These are phyloP conservation scores for Saprolegnia diclina DNA, from an alignment of 352 stramenopile genomes.

Conservation along the genomic window DNA sequence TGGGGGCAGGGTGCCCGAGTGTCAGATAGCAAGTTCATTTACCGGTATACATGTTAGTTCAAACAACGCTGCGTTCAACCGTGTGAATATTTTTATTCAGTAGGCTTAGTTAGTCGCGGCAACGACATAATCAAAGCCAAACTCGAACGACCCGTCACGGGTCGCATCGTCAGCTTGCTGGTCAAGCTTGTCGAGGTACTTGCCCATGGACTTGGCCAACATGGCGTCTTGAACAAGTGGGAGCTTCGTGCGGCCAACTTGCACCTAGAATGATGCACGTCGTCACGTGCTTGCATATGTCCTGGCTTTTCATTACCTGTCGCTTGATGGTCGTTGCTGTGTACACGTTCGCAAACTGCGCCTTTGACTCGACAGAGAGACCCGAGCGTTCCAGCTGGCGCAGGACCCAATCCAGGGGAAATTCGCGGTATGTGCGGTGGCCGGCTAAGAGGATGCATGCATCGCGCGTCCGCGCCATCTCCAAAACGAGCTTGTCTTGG, in stretches of 20 bases:
- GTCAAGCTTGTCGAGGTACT: slow-evolving; percentile 62
- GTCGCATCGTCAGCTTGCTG: slow-evolving; percentile 44
- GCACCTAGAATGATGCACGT: slow-evolving; percentile 36
- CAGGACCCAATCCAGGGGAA: slow-evolving; percentile 82
- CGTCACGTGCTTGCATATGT: slow-evolving; percentile 13
- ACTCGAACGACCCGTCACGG: slow-evolving; percentile 29
- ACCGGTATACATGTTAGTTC: no score
- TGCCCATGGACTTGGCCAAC: slow-evolving; percentile 35
- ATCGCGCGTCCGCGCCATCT: slow-evolving; percentile 74
- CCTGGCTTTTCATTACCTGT: slow-evolving; percentile 36
- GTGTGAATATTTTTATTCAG: not conserved
- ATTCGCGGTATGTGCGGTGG: slow-evolving; percentile 87
- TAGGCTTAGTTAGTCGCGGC: slow-evolving; percentile 32
- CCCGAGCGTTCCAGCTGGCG: slow-evolving; percentile 59
- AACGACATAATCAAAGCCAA: slow-evolving; percentile 92
- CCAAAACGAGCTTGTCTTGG: slow-evolving; percentile 51
- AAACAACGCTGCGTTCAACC: not conserved
- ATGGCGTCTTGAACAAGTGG: slow-evolving; percentile 57
- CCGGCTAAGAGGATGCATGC: slow-evolving; percentile 85
- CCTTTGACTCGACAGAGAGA: slow-evolving; percentile 45
- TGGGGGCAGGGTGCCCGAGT: not conserved
- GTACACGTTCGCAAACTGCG: slow-evolving; percentile 86
- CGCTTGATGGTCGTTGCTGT: slow-evolving; percentile 69
- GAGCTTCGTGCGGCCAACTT: slow-evolving; percentile 83
- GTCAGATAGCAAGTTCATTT: not conserved